phyloP scores from a whole-genome alignment of 768 basidiomycete species.

The Xerocomellus chrysenteron region DNA sequence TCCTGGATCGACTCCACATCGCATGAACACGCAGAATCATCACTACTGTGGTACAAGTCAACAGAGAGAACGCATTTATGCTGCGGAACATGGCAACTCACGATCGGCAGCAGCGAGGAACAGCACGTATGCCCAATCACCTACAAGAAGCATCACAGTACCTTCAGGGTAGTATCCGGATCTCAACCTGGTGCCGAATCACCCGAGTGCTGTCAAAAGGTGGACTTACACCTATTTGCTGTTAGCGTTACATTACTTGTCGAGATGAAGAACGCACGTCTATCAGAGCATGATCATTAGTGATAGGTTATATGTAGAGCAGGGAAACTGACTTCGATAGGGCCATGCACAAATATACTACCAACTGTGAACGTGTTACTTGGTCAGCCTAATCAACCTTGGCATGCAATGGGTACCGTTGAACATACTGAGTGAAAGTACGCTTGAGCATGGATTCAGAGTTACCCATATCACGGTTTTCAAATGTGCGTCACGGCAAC shows the following conservation, averaged over 20 bases:
- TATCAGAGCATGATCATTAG: not conserved
- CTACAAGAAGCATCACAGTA: not conserved
- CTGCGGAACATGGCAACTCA: not conserved
- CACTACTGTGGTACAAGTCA: not conserved
- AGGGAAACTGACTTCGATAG: not conserved
- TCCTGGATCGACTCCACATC: conserved; percentile 9
- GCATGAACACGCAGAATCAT: conserved; percentile 18
- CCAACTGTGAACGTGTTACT: not conserved
- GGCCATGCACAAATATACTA: conserved; percentile 7
- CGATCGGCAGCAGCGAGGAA: conserved; percentile 8
- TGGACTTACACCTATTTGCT: conserved; percentile 11
- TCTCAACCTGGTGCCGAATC: not conserved
- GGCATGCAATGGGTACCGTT: no score
- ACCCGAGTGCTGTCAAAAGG: not conserved
- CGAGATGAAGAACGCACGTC: not conserved
- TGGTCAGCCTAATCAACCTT: not conserved
- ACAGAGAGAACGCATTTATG: rapidly evolving
- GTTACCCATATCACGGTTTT: not conserved
- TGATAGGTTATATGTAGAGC: not conserved
- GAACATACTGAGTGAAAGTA: conserved; percentile 3
- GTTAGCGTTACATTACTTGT: not conserved
- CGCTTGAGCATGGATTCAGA: not conserved
- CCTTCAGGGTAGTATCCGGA: conserved; percentile 5
- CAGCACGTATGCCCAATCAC: not conserved
- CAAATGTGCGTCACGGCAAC: no score